phyloP scores from a whole-genome alignment of 2,329 filamentous ascomycete genomes.

The Hysterium pulicare region DNA sequence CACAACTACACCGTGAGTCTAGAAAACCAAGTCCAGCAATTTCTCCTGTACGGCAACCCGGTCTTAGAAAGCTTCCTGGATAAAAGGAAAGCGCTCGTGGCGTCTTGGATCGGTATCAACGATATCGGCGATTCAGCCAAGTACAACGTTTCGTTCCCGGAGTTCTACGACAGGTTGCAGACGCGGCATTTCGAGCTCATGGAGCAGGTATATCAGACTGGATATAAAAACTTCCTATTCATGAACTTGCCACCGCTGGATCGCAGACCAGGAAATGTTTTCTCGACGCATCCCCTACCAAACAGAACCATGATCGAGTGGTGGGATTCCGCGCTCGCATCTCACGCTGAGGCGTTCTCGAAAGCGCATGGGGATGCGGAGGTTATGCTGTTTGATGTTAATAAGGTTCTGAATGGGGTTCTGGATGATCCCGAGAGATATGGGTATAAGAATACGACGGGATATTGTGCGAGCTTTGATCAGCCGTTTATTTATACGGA shows the following conservation, averaged over 20 bases:
- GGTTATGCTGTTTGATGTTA: conserved; percentile 46
- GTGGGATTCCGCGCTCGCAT: conserved; percentile 43
- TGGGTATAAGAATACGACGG: conserved; percentile 47
- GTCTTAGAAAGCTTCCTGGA: conserved; percentile 34
- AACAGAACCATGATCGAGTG: conserved; percentile 46
- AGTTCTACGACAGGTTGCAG: conserved; percentile 45
- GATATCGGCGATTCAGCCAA: conserved; percentile 52
- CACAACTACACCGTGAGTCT: conserved; percentile 51
- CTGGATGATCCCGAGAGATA: conserved; percentile 42
- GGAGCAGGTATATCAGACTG: conserved; percentile 40
- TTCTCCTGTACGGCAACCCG: conserved; percentile 43
- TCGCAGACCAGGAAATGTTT: conserved; percentile 40
- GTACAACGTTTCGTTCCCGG: conserved; percentile 43
- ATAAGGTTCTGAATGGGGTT: conserved; percentile 40
- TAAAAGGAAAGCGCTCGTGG: conserved; percentile 43
- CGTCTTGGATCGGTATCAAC: conserved; percentile 57
- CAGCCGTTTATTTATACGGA: conserved; percentile 45
- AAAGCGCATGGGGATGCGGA: conserved; percentile 28
- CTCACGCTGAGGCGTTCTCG: conserved; percentile 36
- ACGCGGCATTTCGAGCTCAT: conserved; percentile 42
- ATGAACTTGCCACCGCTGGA: conserved; percentile 53
- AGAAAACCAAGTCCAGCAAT: conserved; percentile 51
- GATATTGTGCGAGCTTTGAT: conserved; percentile 45
- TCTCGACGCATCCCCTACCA: conserved; percentile 34
- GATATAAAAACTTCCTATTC: conserved; percentile 48